Percentiles rank a stretch among this genome's conserved stretches.
Evolutionary conservation across 495 filamentous ascomycete genomes (phyloP).

Genomic region (Jackrogersella multiformis): DNA sequence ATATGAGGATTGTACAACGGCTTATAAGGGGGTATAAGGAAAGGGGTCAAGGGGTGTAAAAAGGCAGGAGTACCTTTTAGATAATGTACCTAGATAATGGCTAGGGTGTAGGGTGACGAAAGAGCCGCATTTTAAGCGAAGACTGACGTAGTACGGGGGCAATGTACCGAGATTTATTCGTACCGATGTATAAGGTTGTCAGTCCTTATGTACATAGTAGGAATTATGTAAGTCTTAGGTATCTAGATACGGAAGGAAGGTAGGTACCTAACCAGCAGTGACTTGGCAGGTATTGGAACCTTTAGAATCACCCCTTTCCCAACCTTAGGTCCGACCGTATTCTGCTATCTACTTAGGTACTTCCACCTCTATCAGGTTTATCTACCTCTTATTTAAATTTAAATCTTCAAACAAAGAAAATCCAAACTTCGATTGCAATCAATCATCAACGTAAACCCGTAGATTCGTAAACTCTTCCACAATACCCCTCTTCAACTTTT

Average conservation of each 20-base stretch:
- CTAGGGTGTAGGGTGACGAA: no score
- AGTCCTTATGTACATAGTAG: not conserved
- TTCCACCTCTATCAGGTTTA: no score
- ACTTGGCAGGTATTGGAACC: no score
- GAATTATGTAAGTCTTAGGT: no score
- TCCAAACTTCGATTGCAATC: conserved; percentile 3
- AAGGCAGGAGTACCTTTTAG: not conserved
- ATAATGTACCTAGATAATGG: not conserved
- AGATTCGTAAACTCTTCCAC: not conserved
- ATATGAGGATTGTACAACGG: not conserved
- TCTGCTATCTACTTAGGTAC: no score
- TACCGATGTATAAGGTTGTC: not conserved
- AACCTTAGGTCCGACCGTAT: conserved; percentile 13
- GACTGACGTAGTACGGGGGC: conserved; percentile 6
- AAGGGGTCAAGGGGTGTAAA: no score
- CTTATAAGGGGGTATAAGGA: not conserved
- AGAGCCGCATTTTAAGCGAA: conserved; percentile 13
- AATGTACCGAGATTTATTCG: no score
- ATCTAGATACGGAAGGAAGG: no score
- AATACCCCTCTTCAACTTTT: no score
- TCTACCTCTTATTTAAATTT: no score
- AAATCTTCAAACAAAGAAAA: conserved; percentile 11
- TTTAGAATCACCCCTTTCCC: conserved; percentile 1
- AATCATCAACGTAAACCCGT: not conserved
- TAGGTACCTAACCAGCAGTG: not conserved